Evolutionary conservation across 768 basidiomycete genomes (phyloP), one percentile per base, ranked within the genome.

Genomic region (Mycena amicta): DNA sequence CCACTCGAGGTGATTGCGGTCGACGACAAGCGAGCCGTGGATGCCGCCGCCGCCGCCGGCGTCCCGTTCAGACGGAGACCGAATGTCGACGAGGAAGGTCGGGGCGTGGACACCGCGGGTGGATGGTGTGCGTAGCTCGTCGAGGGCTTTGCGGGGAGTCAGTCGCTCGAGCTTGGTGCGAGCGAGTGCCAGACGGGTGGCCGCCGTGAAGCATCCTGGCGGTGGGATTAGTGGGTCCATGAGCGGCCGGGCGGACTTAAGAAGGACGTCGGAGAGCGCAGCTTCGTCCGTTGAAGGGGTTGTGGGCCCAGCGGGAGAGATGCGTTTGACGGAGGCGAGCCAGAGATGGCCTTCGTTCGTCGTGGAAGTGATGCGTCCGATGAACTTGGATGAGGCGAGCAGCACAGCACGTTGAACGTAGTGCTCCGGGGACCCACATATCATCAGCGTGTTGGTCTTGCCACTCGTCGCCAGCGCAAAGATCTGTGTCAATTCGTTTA

Each of bases 1-100:
- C 89, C 89, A 91, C 69, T 93, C 91, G 53, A 93, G 78, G 4
- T 85, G 81, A 66, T 89, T 92, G 23, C 90, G 80, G 66, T 92
- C 90, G 56, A 92, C 81, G 53, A 89, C 73, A 55, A 92, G 72
- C n/a, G 89, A 81, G 0, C 90, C 89, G 6, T 77, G 77, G 54
- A 92, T 87, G 0, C 73, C 78, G 0, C 91, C 91, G 29, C 81
- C 74, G 47, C 68, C 69, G 4, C 77, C 8, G 22, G 15, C 15
- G 15, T 45, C 76, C 16, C 91, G 80, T 69, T 90, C 83, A 4
- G 77, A 79, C 37, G 77, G 81, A 0, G 89, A 82, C 5, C 91
- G 85, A 52, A 92, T 91, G 69, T 92, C 91, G 5, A 93, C 90
- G 40, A 93, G 77, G 54, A 92, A 81, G 1, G 85, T 86, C 1